Evolutionary conservation across 345 rosid species (phyloP).

Genomic region (Moricandia moricandioides): DNA sequence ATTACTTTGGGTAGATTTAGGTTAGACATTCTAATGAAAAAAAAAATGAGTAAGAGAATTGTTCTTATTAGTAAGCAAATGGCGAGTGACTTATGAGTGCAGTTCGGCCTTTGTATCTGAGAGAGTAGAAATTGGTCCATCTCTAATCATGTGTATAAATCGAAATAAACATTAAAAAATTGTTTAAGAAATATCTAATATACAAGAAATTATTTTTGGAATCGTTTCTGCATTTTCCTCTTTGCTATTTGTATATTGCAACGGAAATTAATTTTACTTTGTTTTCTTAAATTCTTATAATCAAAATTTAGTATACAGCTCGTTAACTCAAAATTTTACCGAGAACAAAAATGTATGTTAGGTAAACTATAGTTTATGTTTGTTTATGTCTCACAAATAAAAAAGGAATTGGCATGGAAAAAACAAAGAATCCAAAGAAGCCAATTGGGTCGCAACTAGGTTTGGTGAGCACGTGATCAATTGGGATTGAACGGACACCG

Average conservation of each 20-base stretch:
- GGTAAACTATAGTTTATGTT: neutral
- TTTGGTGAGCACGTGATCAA: conserved; percentile 33
- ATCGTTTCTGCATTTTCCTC: too few relatives aligned
- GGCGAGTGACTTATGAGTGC: too few relatives aligned
- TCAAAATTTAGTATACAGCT: neutral
- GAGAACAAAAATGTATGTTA: neutral
- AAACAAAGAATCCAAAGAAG: conserved; percentile 21
- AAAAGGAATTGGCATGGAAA: neutral
- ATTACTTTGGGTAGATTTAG: too few relatives aligned
- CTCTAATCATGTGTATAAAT: too few relatives aligned
- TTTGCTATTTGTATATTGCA: neutral
- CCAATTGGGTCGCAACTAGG: conserved; percentile 25
- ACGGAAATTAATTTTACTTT: neutral
- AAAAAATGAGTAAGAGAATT: too few relatives aligned
- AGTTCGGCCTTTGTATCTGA: too few relatives aligned
- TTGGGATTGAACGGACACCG: conserved; percentile 1
- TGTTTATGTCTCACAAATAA: neutral
- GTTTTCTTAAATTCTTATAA: neutral
- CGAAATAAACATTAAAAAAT: too few relatives aligned
- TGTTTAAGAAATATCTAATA: too few relatives aligned
- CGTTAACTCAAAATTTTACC: neutral
- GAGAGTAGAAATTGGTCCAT: too few relatives aligned
- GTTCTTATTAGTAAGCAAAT: too few relatives aligned
- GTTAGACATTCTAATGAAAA: too few relatives aligned
- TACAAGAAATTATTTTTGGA: too few relatives aligned